These are phyloP conservation scores for Apiospora malaysiana DNA, from an alignment of 2,329 filamentous ascomycete genomes.

Conservation along the genomic window DNA sequence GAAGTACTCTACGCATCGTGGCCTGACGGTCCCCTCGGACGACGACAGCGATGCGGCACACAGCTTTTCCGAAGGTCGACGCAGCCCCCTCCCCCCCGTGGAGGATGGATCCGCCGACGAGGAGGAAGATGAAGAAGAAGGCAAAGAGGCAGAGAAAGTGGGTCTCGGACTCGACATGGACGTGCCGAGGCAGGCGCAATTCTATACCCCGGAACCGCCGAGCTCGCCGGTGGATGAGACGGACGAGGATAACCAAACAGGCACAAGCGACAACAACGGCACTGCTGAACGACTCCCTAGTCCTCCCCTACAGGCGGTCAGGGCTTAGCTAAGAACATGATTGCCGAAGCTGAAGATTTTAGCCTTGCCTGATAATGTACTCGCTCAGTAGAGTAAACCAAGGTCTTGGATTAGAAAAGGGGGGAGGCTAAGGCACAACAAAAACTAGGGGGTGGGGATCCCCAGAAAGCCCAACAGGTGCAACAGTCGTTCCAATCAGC, in stretches of 20 bases:
- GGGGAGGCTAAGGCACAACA: neutral
- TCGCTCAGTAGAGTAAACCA: neutral
- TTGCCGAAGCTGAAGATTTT: neutral
- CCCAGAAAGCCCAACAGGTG: neutral
- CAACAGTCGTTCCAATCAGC: neutral
- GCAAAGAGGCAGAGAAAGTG: slow-evolving; percentile 24
- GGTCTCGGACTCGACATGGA: slow-evolving; percentile 21
- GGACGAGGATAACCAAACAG: slow-evolving; percentile 30
- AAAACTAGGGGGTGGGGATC: neutral
- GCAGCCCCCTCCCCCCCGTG: slow-evolving; percentile 60
- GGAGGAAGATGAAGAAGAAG: slow-evolving; percentile 38
- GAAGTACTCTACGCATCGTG: slow-evolving; percentile 59
- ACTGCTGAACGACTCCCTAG: slow-evolving; percentile 38
- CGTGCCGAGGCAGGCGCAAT: slow-evolving; percentile 40
- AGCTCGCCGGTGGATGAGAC: slow-evolving; percentile 37
- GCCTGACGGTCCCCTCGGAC: slow-evolving; percentile 57
- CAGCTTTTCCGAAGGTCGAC: slow-evolving; percentile 64
- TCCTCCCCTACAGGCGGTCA: slow-evolving; percentile 42
- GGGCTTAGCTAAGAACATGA: slow-evolving; percentile 33
- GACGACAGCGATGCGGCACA: slow-evolving; percentile 66
- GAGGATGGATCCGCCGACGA: slow-evolving; percentile 45
- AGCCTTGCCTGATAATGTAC: too few species aligned
- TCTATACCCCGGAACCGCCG: slow-evolving; percentile 50
- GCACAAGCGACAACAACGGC: slow-evolving; percentile 27
- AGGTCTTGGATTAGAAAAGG: neutral